phyloP scores from a whole-genome alignment of 768 basidiomycete genomes.

The Tricholoma flavovirens region DNA sequence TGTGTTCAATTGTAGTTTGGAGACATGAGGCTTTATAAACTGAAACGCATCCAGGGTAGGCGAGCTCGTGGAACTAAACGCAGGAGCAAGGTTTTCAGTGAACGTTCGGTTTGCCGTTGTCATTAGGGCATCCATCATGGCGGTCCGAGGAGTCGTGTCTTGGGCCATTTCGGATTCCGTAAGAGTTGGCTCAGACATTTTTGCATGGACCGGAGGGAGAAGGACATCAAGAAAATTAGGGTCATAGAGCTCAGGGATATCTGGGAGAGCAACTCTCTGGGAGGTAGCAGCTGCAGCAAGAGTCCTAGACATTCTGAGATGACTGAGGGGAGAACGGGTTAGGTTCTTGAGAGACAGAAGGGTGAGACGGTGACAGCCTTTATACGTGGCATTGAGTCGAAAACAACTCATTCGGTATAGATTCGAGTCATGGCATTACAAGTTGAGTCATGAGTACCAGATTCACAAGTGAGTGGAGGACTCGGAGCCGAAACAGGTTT shows the following conservation, averaged over 20 bases:
- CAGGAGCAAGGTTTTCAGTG: conserved; percentile 47
- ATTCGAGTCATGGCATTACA: too few species aligned
- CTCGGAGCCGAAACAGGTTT: too few species aligned
- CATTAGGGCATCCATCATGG: conserved; percentile 53
- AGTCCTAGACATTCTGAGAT: conserved; percentile 8
- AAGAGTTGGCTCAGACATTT: neutral
- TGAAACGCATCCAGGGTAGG: conserved; percentile 55
- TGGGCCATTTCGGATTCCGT: neutral
- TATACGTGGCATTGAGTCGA: neutral
- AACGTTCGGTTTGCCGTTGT: conserved; percentile 35
- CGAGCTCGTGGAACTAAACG: conserved; percentile 46
- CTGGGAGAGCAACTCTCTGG: conserved; percentile 48
- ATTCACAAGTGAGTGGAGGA: too few species aligned
- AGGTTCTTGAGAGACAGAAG: neutral
- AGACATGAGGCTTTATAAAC: conserved; percentile 24
- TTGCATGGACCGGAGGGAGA: conserved; percentile 29
- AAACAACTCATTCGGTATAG: neutral
- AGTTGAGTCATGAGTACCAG: too few species aligned
- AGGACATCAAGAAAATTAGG: conserved; percentile 52
- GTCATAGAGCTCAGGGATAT: conserved; percentile 53
- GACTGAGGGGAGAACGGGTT: neutral
- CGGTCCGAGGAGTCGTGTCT: conserved; percentile 24
- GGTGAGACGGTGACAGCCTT: neutral
- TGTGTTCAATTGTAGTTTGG: conserved; percentile 19
- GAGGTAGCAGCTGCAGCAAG: conserved; percentile 18